Conservation (phyloP, 2,329 filamentous ascomycete species). For the Thielaviopsis ethacetica region DNA sequence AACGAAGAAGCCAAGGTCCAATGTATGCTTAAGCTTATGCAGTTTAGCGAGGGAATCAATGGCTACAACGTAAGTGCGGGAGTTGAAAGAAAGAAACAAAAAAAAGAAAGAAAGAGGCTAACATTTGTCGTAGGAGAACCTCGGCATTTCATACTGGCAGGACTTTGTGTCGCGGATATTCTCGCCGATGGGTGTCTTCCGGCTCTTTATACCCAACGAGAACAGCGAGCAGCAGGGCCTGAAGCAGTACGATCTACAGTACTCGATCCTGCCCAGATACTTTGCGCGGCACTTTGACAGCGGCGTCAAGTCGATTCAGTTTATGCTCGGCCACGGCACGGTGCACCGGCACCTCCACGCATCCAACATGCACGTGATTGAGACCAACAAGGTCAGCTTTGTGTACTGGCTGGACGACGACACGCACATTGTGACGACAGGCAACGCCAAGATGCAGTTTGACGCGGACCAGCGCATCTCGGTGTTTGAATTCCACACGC, state of each 20-base stretch:
- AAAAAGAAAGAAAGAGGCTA: background rate
- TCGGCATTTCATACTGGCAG: constrained; percentile 64
- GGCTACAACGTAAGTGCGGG: constrained; percentile 32
- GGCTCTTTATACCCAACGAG: constrained; percentile 47
- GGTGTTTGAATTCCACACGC: constrained; percentile 65
- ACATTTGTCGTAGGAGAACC: constrained; percentile 41
- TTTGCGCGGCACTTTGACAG: constrained; percentile 82
- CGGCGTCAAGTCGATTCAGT: constrained; percentile 70
- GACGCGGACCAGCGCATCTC: constrained; percentile 68
- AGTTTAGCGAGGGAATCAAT: constrained; percentile 46
- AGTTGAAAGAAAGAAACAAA: too few species aligned
- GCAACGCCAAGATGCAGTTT: constrained; percentile 63
- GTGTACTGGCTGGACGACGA: constrained; percentile 81
- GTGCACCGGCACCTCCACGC: constrained; percentile 35
- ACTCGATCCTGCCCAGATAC: constrained; percentile 68
- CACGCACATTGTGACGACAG: constrained; percentile 67
- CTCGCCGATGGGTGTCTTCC: constrained; percentile 57
- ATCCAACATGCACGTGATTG: constrained; percentile 54
- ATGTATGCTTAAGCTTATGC: constrained; percentile 42
- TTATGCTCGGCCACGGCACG: constrained; percentile 57
- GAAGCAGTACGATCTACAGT: constrained; percentile 78
- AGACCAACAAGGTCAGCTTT: constrained; percentile 60
- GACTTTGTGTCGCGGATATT: constrained; percentile 70
- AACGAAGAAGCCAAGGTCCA: constrained; percentile 35
- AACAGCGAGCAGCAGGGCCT: constrained; percentile 41